These are phyloP conservation scores for Saccharum spontaneum DNA, from an alignment of 176 grass and related monocot genomes.

Conservation along the genomic window DNA sequence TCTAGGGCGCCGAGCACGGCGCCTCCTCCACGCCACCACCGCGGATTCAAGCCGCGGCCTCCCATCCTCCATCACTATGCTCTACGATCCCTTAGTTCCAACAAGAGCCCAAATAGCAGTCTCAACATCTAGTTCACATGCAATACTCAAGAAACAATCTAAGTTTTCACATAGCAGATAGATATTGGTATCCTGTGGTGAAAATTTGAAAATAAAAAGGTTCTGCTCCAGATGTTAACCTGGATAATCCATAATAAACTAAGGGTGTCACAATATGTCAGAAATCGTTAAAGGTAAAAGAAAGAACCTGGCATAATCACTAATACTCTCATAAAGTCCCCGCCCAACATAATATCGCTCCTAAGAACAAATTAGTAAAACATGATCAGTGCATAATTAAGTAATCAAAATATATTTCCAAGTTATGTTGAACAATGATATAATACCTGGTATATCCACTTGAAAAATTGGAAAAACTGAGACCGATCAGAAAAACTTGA, in stretches of 20 bases:
- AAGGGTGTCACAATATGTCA: background rate
- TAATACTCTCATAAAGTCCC: slow-evolving; percentile 83
- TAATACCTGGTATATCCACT: slow-evolving; percentile 97
- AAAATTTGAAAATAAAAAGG: slow-evolving; percentile 5
- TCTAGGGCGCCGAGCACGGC: no score
- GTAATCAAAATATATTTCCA: slow-evolving; percentile 18
- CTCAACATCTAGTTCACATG: background rate
- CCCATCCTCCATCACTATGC: no score
- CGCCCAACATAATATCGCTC: slow-evolving; percentile 93
- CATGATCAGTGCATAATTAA: slow-evolving; percentile 23
- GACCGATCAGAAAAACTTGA: slow-evolving; percentile 69
- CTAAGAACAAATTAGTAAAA: slow-evolving; percentile 48
- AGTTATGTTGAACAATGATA: slow-evolving; percentile 20
- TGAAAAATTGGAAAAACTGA: slow-evolving; percentile 99
- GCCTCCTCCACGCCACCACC: no score
- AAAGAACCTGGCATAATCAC: slow-evolving; percentile 76
- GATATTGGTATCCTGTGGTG: background rate
- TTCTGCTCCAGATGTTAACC: background rate
- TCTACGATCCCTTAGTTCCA: no score
- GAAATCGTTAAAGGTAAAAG: slow-evolving; percentile 22
- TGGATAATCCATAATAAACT: background rate
- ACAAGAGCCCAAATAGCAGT: background rate
- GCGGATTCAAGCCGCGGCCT: no score
- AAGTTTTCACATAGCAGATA: background rate
- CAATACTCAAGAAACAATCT: background rate